Percentiles rank a stretch among this genome's conserved stretches.
These are phyloP conservation scores for Staphylotrichum longicolle DNA, from an alignment of 495 filamentous ascomycete genomes.

Conservation along the genomic window DNA sequence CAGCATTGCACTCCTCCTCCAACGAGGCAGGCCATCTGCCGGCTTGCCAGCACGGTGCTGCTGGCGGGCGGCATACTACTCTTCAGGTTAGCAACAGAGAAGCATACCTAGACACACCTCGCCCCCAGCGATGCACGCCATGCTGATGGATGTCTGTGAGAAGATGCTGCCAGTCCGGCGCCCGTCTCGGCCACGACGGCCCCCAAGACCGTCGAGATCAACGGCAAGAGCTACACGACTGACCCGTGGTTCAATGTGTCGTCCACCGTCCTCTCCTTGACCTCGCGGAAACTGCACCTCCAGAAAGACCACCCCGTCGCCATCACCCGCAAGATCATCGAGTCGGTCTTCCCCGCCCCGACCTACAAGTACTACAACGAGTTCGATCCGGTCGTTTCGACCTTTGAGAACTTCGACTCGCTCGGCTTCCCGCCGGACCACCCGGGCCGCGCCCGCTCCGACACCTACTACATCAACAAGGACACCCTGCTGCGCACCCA, in stretches of 20 bases:
- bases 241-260: constrained; percentile 89
- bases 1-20: constrained; percentile 8
- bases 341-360: constrained; percentile 76
- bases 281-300: constrained; percentile 75
- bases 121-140: background rate
- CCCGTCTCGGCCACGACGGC: background rate
- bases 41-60: background rate
- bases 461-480: constrained; percentile 94
- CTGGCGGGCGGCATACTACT: constrained; percentile 23
- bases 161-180: constrained; percentile 11
- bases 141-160: constrained; percentile 11
- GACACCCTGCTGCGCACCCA: constrained; percentile 86
- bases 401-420: constrained; percentile 90
- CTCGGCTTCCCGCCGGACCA: constrained; percentile 89
- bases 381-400: constrained; percentile 81
- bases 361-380: constrained; percentile 72
- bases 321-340: constrained; percentile 88
- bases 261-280: constrained; percentile 65
- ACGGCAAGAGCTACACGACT: constrained; percentile 59
- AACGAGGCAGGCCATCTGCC: constrained; percentile 10
- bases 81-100: constrained; percentile 27
- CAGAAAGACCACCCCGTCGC: constrained; percentile 84
- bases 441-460: constrained; percentile 78
- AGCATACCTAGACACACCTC: background rate
- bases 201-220: constrained; percentile 43